These are phyloP conservation scores for Cyclotella baltica DNA, from an alignment of 108 stramenopile genomes.

Conservation along the genomic window DNA sequence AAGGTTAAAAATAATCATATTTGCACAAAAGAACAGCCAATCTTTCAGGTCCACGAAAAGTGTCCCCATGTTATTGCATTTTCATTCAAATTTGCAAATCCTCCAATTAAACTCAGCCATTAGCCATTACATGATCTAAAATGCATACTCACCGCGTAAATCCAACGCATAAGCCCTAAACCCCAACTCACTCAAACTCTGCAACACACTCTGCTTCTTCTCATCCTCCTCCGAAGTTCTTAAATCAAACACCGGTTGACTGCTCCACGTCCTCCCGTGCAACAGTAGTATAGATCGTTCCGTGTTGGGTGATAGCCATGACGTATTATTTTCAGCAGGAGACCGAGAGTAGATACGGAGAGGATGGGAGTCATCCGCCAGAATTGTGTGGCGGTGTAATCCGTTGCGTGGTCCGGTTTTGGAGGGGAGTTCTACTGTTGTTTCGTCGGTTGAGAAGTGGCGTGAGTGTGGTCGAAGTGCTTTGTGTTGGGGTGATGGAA, in stretches of 20 bases:
- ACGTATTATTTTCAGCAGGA: constrained; percentile 7
- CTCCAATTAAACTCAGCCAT: too few species aligned
- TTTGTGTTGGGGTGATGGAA: too few species aligned
- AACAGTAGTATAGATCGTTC: constrained; percentile 69
- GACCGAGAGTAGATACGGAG: constrained; percentile 37
- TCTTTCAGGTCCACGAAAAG: too few species aligned
- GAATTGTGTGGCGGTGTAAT: constrained; percentile 28
- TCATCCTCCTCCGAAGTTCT: constrained; percentile 33
- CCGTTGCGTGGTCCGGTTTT: constrained; percentile 44
- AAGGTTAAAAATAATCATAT: not conserved
- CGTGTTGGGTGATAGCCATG: not conserved
- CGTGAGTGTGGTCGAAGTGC: not conserved
- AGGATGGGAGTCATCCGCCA: constrained; percentile 39
- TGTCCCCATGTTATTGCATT: too few species aligned
- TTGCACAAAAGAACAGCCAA: too few species aligned
- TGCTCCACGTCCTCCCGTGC: constrained; percentile 90
- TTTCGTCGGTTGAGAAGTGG: not conserved
- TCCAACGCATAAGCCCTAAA: constrained; percentile 81
- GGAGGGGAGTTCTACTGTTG: constrained; percentile 12
- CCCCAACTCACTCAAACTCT: constrained; percentile 61
- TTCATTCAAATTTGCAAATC: too few species aligned
- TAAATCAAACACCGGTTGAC: constrained; percentile 86
- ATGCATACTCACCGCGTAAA: constrained; percentile 66
- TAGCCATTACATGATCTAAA: too few species aligned
- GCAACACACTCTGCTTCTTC: constrained; percentile 60